A percentile compares a stretch with the other conserved stretches of the same genome.
Evolutionary conservation across 2,329 filamentous ascomycete genomes (phyloP).

Genomic region (Macrophomina pseudophaseolina): DNA sequence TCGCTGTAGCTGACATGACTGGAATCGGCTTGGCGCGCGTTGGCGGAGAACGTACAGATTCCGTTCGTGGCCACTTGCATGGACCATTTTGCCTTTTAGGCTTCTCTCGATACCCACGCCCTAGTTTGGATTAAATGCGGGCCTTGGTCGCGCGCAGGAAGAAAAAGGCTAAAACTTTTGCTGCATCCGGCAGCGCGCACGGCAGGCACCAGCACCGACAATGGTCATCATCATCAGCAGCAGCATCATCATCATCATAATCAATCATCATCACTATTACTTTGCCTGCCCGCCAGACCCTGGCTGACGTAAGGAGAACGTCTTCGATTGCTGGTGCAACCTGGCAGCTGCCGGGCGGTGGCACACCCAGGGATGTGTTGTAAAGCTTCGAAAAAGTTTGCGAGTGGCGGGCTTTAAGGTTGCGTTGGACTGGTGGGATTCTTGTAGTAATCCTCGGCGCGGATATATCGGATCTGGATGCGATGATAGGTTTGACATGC

Average conservation of each 20-base stretch:
- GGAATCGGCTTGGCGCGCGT: constrained; percentile 8
- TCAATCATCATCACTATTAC: neutral
- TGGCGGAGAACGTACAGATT: neutral
- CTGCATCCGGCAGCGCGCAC: constrained; percentile 13
- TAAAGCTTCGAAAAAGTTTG: constrained; percentile 18
- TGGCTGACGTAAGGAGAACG: constrained; percentile 22
- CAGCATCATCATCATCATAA: too few relatives aligned
- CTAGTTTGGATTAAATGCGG: constrained; percentile 21
- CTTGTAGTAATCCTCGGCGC: constrained; percentile 6
- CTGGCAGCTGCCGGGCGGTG: constrained; percentile 18
- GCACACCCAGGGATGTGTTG: constrained; percentile 22
- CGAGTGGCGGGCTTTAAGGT: constrained; percentile 20
- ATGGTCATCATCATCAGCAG: neutral
- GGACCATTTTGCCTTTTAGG: constrained; percentile 19
- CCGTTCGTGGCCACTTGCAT: constrained; percentile 4
- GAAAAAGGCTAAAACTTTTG: neutral
- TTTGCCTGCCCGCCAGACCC: neutral
- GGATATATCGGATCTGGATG: constrained; percentile 16
- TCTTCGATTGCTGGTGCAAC: constrained; percentile 5
- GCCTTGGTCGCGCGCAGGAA: constrained; percentile 1
- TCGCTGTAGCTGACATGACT: constrained; percentile 25
- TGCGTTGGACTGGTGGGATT: constrained; percentile 1
- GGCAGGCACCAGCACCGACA: neutral
- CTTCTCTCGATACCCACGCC: constrained; percentile 6
- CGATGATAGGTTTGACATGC: neutral